Conservation (phyloP, 257 asterid species). For the Solanum sejunctum region DNA sequence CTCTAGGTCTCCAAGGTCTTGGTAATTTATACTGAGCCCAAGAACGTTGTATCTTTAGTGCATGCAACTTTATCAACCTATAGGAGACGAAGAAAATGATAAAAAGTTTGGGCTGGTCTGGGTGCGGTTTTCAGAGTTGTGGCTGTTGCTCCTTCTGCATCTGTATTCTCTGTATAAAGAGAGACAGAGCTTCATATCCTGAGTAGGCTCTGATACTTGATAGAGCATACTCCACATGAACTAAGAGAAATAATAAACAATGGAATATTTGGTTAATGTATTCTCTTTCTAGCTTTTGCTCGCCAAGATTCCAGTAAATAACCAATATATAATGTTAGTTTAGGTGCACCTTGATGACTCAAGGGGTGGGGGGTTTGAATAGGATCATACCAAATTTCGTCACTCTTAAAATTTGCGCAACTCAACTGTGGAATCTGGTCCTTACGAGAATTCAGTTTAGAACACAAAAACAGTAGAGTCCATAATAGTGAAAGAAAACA, state of each 20-base stretch:
- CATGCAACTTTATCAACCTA: neutral
- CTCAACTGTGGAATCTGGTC: neutral
- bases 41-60: neutral
- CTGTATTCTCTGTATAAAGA: neutral
- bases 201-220: neutral
- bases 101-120: neutral
- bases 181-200: neutral
- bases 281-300: neutral
- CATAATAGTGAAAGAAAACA: neutral
- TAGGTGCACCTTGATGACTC: neutral
- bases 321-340: neutral
- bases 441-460: neutral
- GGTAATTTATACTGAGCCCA: neutral
- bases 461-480: neutral
- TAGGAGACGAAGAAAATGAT: neutral
- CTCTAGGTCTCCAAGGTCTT: neutral
- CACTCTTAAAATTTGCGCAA: neutral
- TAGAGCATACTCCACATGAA: neutral
- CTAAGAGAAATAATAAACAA: neutral
- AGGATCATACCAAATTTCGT: neutral
- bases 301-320: neutral
- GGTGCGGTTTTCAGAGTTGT: neutral
- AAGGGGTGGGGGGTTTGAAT: too few relatives aligned
- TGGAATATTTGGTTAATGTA: neutral
- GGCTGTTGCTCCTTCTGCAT: neutral